Evolutionary conservation across 495 filamentous ascomycete species (phyloP), one percentile per base, ranked within the genome.

Genomic region (Cercophora samala): DNA sequence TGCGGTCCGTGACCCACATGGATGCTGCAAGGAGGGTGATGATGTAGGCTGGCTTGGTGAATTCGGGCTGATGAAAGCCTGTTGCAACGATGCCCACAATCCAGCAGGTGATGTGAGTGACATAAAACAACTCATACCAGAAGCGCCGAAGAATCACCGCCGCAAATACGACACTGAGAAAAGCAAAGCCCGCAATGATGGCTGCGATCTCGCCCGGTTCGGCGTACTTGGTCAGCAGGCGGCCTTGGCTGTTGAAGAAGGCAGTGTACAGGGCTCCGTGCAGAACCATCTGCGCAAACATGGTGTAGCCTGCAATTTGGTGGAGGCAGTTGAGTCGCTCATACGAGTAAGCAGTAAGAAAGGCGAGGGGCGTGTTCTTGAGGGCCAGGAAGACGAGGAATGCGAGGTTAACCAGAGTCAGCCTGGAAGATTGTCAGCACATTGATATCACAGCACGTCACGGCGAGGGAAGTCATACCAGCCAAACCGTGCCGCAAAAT

Each of bases 311-410:
- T 42, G 81, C 83, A 56, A 82, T 80, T 63, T 83, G 83, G 72
- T 89, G 87, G 21, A 89, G 80, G 32, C 80, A 79, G 66, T 88
- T 88, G 37, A 89, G 80, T 21, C 83, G 76, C 65, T 89, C 87
- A 70, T 89, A 88, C 9, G 86, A 88, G 58, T 84, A 83, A 19
- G 83, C 82, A 11, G 83, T 85, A 24, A 89, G 67, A 37, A 83
- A 77, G 29, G 85, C 83, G 21, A 89, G 69, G 32, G 87, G 87
- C 0, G 85, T 88, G 69, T 88, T 87, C 64, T 85, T 87, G 64
- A 89, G 75, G 3, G 84, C 82, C 25, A 89, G 77, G 61, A 88
- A 87, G 17, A 87, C 80, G 25, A 87, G 77, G 25, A 89, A 75
- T 62, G 75, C 79, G 63, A 86, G 68, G 66, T 88, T 89, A 42